These are phyloP conservation scores for Hordeum pubiflorum DNA, from an alignment of 202 grass and related monocot genomes.

Conservation along the genomic window DNA sequence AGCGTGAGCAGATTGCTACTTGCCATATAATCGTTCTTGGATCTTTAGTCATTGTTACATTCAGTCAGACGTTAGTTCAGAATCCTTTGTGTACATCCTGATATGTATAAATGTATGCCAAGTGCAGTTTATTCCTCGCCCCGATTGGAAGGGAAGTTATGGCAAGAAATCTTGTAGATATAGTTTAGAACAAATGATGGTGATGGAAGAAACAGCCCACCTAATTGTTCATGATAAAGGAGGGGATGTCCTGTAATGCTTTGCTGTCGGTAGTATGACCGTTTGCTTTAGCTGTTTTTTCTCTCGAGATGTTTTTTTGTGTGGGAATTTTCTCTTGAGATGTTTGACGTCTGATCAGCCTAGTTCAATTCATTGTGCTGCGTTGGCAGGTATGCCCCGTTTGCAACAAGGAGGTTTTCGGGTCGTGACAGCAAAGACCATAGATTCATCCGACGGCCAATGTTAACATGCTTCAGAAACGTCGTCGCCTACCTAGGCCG, in stretches of 20 bases:
- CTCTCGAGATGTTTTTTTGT: too few relatives aligned
- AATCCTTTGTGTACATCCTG: background rate
- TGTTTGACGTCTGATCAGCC: background rate
- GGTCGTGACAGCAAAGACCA: constrained; percentile 25
- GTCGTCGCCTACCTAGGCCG: background rate
- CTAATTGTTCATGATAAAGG: background rate
- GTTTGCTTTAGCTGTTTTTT: background rate
- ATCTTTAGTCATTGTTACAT: background rate
- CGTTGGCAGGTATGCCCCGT: constrained; percentile 63
- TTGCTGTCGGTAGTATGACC: background rate
- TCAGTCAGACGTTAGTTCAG: background rate
- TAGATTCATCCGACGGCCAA: background rate
- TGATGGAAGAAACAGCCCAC: background rate
- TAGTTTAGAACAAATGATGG: background rate
- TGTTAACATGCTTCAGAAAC: background rate
- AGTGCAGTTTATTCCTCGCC: background rate
- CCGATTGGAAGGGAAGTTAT: background rate
- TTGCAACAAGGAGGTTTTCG: constrained; percentile 70
- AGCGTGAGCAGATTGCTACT: background rate
- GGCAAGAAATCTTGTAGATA: background rate
- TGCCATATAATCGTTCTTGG: constrained; percentile 1
- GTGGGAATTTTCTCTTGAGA: background rate
- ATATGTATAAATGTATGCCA: background rate
- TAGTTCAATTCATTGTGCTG: background rate
- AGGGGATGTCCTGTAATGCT: background rate